Conservation (phyloP, 495 filamentous ascomycete genomes). For the Penicillium silybi region DNA sequence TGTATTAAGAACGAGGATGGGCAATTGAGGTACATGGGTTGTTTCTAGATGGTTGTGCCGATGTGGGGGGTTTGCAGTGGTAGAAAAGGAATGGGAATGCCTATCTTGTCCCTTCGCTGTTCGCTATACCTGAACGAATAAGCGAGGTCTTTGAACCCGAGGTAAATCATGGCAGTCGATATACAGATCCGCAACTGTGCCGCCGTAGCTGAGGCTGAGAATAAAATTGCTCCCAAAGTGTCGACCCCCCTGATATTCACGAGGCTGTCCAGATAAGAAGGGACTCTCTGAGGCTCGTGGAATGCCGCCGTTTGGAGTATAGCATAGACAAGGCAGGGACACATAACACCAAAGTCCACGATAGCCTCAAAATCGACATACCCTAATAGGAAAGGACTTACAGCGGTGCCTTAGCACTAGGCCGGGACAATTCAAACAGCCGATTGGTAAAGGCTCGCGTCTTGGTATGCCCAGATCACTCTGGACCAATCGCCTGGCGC, state of each 20-base stretch:
- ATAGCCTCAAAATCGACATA: neutral
- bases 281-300: constrained; percentile 6
- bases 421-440: neutral
- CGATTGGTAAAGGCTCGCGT: constrained; percentile 26
- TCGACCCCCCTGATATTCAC: neutral
- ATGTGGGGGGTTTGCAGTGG: neutral
- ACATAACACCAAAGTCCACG: neutral
- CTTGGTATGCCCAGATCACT: constrained; percentile 10
- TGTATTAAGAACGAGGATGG: constrained; percentile 32
- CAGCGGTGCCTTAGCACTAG: neutral
- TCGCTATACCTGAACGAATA: neutral
- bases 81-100: neutral
- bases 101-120: neutral
- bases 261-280: neutral
- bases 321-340: neutral
- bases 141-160: neutral
- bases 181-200: neutral
- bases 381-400: neutral
- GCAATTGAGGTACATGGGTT: constrained; percentile 22
- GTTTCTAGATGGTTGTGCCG: constrained; percentile 13
- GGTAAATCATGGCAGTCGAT: neutral
- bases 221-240: neutral
- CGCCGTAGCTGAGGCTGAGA: constrained; percentile 16
- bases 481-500: constrained; percentile 5
- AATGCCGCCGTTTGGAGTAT: constrained; percentile 6